Evolutionary conservation across 352 stramenopile species (phyloP).

Genomic region (Phytopythium cucurbitacearum): DNA sequence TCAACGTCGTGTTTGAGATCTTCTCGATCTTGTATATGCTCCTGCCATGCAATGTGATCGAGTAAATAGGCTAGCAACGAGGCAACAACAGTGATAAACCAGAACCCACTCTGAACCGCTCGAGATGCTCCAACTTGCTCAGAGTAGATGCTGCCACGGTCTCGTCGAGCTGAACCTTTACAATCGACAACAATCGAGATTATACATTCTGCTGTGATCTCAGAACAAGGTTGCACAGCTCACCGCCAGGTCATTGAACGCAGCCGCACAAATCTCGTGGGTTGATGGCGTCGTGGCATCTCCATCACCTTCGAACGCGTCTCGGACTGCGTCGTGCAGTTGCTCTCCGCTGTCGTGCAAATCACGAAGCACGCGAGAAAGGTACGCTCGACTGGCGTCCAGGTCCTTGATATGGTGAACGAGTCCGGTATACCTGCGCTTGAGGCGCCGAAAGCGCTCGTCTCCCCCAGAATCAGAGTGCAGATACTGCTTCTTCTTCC

Average conservation of each 20-base stretch:
- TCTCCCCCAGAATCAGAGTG: conserved; percentile 6
- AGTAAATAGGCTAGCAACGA: too few species aligned
- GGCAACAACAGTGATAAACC: not conserved
- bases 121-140: conserved; percentile 26
- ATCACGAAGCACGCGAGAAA: conserved; percentile 18
- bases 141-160: conserved; percentile 25
- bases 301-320: not conserved
- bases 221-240: conserved; percentile 8
- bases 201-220: conserved; percentile 1
- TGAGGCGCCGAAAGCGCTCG: conserved; percentile 31
- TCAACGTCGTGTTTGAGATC: conserved; percentile 23
- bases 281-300: not conserved
- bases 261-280: not conserved
- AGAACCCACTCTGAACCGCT: conserved; percentile 22
- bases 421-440: conserved; percentile 18
- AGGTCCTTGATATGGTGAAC: conserved; percentile 26
- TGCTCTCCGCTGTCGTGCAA: conserved; percentile 10
- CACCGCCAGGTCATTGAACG: conserved; percentile 5
- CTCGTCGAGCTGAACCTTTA: conserved; percentile 16
- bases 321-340: conserved; percentile 9
- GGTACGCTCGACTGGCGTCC: conserved; percentile 14
- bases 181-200: not conserved
- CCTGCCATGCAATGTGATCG: conserved; percentile 5
- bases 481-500: too few species aligned
- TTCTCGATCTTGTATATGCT: conserved; percentile 24